Evolutionary conservation across 148 eudicot species (phyloP), one percentile per base, ranked within the genome.

Genomic region (Hydrangea macrophylla): DNA sequence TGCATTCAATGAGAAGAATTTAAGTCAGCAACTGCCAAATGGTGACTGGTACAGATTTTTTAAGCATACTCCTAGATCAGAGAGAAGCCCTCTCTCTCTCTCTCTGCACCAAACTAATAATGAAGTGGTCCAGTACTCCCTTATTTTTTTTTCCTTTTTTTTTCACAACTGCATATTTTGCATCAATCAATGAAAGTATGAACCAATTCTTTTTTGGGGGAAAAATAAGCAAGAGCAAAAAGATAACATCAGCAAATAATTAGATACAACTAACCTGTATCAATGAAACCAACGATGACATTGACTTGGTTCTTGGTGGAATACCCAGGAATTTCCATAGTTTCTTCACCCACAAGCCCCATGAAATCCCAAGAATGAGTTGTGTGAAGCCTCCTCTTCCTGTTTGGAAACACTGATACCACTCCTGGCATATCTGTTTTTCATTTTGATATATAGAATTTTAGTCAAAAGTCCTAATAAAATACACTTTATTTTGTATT

Each of bases 361-460:
- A 83, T 83, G 73, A 83, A 83, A 69, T 83, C 86, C 86, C 86
- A 83, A 25, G 86, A 83, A 61, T 83, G 86, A 63, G 86, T 83
- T 15, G 86, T 83, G 70, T 83, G 86, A 18, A 83, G 79, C 39
- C 8, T 69, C 71, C 82, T 80, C 71, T 45, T 71, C 7, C 13
- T 66, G 42, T 83, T 83, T 12, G 77, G 80, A 58, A 83, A 83
- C 20, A 83, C 86, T 12, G 86, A 83, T 39, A 79, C 84, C 26
- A 83, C 86, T 51, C 84, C 86, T 2, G 81, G 80, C 86, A 80
- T 80, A 55, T 83, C 86, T 83, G 83, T 28, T 24, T 15, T n/a
- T n/a, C n/a, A n/a, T n/a, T n/a, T n/a, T n/a, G n/a, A n/a, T n/a
- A n/a, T n/a, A n/a, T n/a, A n/a, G 39, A 36, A 31, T 31, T 24